Evolutionary conservation across 1,139 yeast genomes (phyloP).

Genomic region (Yamadazyma dushanensis): DNA sequence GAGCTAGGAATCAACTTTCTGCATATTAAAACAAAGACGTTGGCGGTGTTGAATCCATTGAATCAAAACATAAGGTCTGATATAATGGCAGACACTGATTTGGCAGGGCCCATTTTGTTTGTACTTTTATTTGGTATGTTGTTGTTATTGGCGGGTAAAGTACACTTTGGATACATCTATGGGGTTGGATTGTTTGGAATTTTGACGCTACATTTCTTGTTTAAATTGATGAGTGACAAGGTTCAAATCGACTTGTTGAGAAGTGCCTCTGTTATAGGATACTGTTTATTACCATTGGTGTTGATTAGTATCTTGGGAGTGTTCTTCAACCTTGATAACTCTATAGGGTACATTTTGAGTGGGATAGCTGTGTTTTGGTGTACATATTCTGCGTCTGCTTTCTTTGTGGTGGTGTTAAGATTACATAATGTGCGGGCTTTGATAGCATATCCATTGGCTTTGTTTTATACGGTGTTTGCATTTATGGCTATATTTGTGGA

Average conservation of each 20-base stretch:
- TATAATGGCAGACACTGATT: conserved; percentile 85
- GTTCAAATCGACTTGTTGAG: conserved; percentile 64
- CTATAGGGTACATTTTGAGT: conserved; percentile 71
- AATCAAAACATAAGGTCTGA: conserved; percentile 61
- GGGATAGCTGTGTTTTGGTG: conserved; percentile 85
- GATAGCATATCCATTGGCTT: conserved; percentile 90
- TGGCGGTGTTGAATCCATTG: conserved; percentile 82
- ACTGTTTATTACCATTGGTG: conserved; percentile 89
- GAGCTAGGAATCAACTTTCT: conserved; percentile 91
- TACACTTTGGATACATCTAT: conserved; percentile 94
- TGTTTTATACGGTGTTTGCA: conserved; percentile 93
- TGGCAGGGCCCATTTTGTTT: conserved; percentile 93
- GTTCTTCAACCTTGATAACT: conserved; percentile 65
- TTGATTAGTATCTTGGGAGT: conserved; percentile 76
- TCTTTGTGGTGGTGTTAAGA: conserved; percentile 82
- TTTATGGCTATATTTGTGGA: conserved; percentile 92
- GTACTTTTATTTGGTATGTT: conserved; percentile 87
- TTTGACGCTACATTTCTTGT: conserved; percentile 74
- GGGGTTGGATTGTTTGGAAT: conserved; percentile 96
- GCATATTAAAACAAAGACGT: conserved; percentile 83
- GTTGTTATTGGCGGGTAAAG: conserved; percentile 81
- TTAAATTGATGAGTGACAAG: conserved; percentile 76
- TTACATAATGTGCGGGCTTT: conserved; percentile 84
- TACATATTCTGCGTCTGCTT: conserved; percentile 91
- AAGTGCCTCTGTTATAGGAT: conserved; percentile 91